Evolutionary conservation across 2,329 filamentous ascomycete species (phyloP).

Genomic region (Calonectria naviculata): DNA sequence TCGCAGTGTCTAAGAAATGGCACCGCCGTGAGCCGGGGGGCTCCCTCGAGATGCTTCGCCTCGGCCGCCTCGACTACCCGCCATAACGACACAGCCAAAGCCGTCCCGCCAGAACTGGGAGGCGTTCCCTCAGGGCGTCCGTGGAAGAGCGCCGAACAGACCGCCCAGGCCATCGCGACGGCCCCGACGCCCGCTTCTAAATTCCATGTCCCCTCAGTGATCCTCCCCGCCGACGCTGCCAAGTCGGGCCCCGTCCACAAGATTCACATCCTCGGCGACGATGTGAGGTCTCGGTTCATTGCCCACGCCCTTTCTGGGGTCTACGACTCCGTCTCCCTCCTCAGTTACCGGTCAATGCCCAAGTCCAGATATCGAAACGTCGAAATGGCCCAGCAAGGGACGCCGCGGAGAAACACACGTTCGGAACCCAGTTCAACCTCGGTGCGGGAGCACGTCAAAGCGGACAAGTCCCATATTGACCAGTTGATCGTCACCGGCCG

Average conservation of each 20-base stretch:
- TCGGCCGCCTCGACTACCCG: constrained; percentile 39
- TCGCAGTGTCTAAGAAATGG: constrained; percentile 55
- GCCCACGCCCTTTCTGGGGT: constrained; percentile 54
- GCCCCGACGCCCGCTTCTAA: constrained; percentile 31
- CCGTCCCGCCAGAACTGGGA: constrained; percentile 33
- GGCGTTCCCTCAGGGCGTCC: constrained; percentile 29
- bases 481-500: constrained; percentile 75
- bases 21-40: constrained; percentile 49
- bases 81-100: constrained; percentile 35
- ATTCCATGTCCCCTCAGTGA: constrained; percentile 50
- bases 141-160: constrained; percentile 27
- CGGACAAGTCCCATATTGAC: constrained; percentile 67
- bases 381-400: constrained; percentile 35
- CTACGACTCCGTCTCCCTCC: constrained; percentile 52
- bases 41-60: constrained; percentile 46
- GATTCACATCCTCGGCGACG: constrained; percentile 55
- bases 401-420: constrained; percentile 27
- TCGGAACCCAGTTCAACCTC: constrained; percentile 37
- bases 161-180: constrained; percentile 23
- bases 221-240: constrained; percentile 46
- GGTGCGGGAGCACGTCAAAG: constrained; percentile 14
- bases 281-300: constrained; percentile 53
- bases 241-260: constrained; percentile 49
- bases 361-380: constrained; percentile 46
- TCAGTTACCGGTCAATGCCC: constrained; percentile 41